Conservation (phyloP, 2,329 filamentous ascomycete species). For the Colletotrichum sansevieriae region DNA sequence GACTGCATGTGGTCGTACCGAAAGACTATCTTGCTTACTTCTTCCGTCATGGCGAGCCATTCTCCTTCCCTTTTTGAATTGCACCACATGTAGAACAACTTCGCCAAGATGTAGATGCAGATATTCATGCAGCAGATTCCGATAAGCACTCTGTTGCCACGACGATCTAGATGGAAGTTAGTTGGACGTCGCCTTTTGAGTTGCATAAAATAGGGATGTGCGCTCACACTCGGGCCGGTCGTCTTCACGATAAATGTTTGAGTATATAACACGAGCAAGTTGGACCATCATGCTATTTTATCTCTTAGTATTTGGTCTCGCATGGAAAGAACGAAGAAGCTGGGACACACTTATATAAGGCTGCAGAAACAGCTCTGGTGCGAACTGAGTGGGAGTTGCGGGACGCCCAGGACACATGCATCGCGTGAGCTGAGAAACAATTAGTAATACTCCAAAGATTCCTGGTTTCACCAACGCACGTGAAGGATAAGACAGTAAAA, state of each 20-base stretch:
- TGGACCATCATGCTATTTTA: conserved; percentile 57
- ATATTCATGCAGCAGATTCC: conserved; percentile 44
- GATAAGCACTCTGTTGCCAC: conserved; percentile 43
- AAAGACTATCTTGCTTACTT: conserved; percentile 40
- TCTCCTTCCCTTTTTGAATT: conserved; percentile 61
- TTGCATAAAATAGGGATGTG: background rate
- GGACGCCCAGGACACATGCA: conserved; percentile 63
- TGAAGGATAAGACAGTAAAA: conserved; percentile 51
- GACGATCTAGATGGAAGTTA: conserved; percentile 19
- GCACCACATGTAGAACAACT: conserved; percentile 65
- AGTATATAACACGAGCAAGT: conserved; percentile 58
- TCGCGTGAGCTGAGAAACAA: conserved; percentile 55
- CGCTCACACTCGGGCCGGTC: conserved; percentile 55
- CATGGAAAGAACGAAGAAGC: too few relatives aligned
- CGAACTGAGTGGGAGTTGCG: conserved; percentile 73
- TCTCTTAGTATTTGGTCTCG: background rate
- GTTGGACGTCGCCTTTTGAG: background rate
- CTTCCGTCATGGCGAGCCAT: conserved; percentile 63
- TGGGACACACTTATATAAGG: conserved; percentile 65
- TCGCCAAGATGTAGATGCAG: conserved; percentile 59
- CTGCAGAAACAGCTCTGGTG: conserved; percentile 72
- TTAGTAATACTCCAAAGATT: conserved; percentile 42
- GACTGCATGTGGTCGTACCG: background rate
- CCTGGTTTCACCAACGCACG: conserved; percentile 39
- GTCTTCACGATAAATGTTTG: conserved; percentile 62